Evolutionary conservation across 352 stramenopile species (phyloP).

Genomic region (Aphanomyces euteiches): DNA sequence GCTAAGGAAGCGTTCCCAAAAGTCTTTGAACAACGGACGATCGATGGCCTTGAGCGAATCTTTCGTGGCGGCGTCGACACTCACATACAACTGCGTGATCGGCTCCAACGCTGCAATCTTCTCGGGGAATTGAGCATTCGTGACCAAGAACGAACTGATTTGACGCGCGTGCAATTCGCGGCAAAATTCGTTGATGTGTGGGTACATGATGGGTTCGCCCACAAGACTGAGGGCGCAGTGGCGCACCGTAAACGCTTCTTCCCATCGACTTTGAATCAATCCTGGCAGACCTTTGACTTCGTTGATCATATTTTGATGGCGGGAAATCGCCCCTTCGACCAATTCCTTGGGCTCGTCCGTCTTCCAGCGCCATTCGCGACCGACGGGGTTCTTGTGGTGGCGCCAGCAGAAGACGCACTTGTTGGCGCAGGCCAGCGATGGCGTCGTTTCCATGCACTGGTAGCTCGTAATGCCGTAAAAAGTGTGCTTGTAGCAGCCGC

Average conservation of each 20-base stretch:
- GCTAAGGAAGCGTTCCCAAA: constrained; percentile 93
- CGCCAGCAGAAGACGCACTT: constrained; percentile 99
- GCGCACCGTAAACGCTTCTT: constrained; percentile 93
- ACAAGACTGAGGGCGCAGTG: constrained; percentile 97
- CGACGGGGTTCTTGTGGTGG: constrained; percentile 99
- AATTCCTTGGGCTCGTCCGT: constrained; percentile 94
- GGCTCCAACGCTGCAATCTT: constrained; percentile 93
- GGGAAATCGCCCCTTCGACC: constrained; percentile 89
- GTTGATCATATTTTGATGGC: constrained; percentile 93
- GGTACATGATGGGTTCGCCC: constrained; percentile 99
- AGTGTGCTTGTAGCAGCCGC: constrained; percentile 98
- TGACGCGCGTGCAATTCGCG: constrained; percentile 90
- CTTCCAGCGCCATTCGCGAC: constrained; percentile 97
- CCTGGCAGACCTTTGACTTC: constrained; percentile 94
- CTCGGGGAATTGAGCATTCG: constrained; percentile 97
- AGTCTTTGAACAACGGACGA: constrained; percentile 95
- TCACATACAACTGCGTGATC: constrained; percentile 99
- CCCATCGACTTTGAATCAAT: constrained; percentile 91
- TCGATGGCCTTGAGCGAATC: constrained; percentile 95
- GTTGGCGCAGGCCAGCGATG: constrained; percentile 96
- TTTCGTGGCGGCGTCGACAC: constrained; percentile 95
- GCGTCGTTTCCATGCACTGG: constrained; percentile 99
- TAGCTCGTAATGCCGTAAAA: constrained; percentile 99
- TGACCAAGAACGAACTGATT: constrained; percentile 98
- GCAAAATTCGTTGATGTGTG: constrained; percentile 96